These are phyloP conservation scores for Eutrema salsugineum DNA, from an alignment of 441 rosid genomes.

Conservation along the genomic window DNA sequence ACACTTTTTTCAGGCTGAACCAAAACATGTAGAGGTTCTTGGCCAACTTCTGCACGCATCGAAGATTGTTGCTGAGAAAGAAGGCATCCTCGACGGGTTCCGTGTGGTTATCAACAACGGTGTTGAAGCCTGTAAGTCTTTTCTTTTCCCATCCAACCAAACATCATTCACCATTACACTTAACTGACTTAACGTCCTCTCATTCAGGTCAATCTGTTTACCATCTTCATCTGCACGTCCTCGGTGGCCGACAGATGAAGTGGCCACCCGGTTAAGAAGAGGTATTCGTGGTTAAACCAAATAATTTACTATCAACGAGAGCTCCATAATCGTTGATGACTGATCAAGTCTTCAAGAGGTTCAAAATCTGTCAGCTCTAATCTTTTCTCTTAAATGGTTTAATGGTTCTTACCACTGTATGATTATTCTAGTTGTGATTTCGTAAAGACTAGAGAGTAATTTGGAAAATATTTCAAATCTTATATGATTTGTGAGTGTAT, in stretches of 20 bases:
- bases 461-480: too few relatives aligned
- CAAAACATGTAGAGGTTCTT: constrained; percentile 64
- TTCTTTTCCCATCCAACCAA: constrained; percentile 3
- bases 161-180: background rate
- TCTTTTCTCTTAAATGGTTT: background rate
- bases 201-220: constrained; percentile 84
- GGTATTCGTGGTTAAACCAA: background rate
- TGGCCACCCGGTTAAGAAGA: constrained; percentile 81
- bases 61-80: constrained; percentile 84
- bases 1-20: constrained; percentile 50
- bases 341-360: background rate
- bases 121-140: constrained; percentile 63
- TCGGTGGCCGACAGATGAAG: constrained; percentile 88
- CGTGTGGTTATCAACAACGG: constrained; percentile 92
- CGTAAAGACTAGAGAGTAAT: background rate
- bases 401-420: background rate
- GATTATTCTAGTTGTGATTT: background rate
- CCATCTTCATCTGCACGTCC: constrained; percentile 85
- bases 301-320: background rate
- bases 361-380: background rate
- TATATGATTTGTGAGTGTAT: too few relatives aligned
- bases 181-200: background rate
- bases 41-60: constrained; percentile 75
- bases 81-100: constrained; percentile 78
- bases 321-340: background rate